Evolutionary conservation across 176 grass and related monocot species (phyloP), one percentile per base, ranked within the genome.

Genomic region (Oryza glaberrima): DNA sequence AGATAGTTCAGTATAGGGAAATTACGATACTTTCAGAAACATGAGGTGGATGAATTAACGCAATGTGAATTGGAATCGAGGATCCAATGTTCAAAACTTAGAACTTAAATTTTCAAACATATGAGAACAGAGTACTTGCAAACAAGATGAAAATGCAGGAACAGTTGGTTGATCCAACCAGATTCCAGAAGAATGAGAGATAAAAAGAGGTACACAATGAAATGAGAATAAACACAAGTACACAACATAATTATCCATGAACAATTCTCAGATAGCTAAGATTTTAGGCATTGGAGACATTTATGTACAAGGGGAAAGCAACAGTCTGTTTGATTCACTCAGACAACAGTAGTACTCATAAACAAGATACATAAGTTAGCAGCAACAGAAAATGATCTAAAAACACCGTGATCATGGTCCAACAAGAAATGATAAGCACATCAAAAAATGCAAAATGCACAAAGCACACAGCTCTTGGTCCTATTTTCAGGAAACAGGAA

Each of bases 401-500:
- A 56, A 70, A 77, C 40, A 70, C 60, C 32, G 83, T 16, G 80
- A 75, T 19, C 60, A 34, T 41, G 11, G 69, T 75, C 76, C 76
- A 73, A 19, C 6, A 83, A 10, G 75, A 68, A 90, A 75, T 38
- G 69, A 83, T 63, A 73, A 67, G 44, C 19, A 15, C 35, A 90
- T 83, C 30, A 77, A 69, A 86, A 86, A 83, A 82, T 43, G 56
- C 35, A 78, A 76, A 88, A 94, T 83, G 49, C 14, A 41, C 54
- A 54, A 35, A 87, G 75, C 72, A 83, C 75, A 34, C 52, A 83
- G 48, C 56, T 66, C 22, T 28, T 46, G 79, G 35, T 77, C 86
- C 86, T 94, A 92, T 75, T 84, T 44, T 81, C 52, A 65, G 67
- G 79, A 85, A 92, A 79, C 52, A 65, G 67, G 79, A 82, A 92